These are phyloP conservation scores for Zygoascus sp. DNA, from an alignment of 1,139 yeast species.

Conservation along the genomic window DNA sequence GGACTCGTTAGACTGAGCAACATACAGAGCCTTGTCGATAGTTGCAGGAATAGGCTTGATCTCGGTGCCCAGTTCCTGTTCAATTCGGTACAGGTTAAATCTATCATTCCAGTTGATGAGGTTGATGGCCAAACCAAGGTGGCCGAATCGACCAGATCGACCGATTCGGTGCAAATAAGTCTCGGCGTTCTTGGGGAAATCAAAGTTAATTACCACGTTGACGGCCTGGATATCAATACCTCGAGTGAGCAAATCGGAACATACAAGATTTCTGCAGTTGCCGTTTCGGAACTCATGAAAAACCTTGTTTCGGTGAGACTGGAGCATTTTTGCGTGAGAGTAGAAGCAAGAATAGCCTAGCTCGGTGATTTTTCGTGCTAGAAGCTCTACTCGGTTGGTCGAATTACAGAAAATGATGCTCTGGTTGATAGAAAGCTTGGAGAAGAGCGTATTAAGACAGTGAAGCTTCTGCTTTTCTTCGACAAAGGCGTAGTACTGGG, in stretches of 20 bases:
- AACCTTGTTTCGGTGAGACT: slow-evolving; percentile 93
- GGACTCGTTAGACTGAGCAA: slow-evolving; percentile 69
- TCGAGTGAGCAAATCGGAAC: slow-evolving; percentile 94
- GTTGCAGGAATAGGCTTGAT: slow-evolving; percentile 92
- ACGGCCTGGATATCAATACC: slow-evolving; percentile 99
- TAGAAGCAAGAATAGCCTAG: slow-evolving; percentile 95
- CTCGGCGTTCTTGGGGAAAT: slow-evolving; percentile 97
- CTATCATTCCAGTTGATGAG: slow-evolving; percentile 96
- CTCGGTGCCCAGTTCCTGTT: slow-evolving; percentile 96
- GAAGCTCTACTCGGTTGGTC: slow-evolving; percentile 88
- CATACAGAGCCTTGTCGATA: slow-evolving; percentile 84
- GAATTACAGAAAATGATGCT: slow-evolving; percentile 96
- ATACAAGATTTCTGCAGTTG: slow-evolving; percentile 91
- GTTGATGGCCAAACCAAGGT: slow-evolving; percentile 94
- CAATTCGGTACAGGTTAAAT: slow-evolving; percentile 87
- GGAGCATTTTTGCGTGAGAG: slow-evolving; percentile 97
- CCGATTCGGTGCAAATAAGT: slow-evolving; percentile 98
- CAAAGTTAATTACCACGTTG: slow-evolving; percentile 94
- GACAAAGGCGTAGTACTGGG: slow-evolving; percentile 95
- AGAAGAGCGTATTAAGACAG: slow-evolving; percentile 89
- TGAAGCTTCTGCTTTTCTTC: slow-evolving; percentile 95
- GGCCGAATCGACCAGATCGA: slow-evolving; percentile 99
- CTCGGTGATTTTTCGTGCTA: slow-evolving; percentile 94
- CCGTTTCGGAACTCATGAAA: slow-evolving; percentile 99
- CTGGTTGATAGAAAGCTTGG: slow-evolving; percentile 92